Evolutionary conservation across 1,284 basidiomycete species (phyloP), one percentile per base, ranked within the genome.

Genomic region (Ceratobasidium sp.): DNA sequence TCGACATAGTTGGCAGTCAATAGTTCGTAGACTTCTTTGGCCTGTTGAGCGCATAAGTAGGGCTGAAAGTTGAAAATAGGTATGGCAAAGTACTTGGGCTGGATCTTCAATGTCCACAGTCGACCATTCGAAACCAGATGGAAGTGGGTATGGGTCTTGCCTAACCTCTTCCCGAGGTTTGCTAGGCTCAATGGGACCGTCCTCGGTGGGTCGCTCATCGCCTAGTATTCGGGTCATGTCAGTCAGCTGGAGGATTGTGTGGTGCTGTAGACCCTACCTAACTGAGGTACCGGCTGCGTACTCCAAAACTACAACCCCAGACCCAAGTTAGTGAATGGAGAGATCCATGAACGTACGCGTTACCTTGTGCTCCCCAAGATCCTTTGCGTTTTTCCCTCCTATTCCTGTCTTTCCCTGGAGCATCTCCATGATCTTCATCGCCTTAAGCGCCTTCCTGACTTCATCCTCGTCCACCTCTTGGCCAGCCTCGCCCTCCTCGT

Each of bases 1-100:
- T 99, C 97, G 54, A 99, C 96, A 75, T 99, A 99, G 80, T 99
- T 93, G 12, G 89, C 83, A 0, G 93, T 96, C 22, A 99, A 83
- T 7, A 99, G 84, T 72, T 95, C 90, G 76, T 98, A 94, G 10
- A 98, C 88, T 78, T 99, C 97, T 76, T 92, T 90, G 72, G 90
- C 86, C 93, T 98, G 73, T 0, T 10, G 47, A 35, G 49, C 10
- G 50, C n/a, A 34, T 45, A 17, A 34, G 52, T 64, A 52, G 34
- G 25, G 12, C 20, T 53, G 6, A 53, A 25, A 50, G 12, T 31
- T 45, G n/a, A 3, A 22, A 20, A 35, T 47, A 20, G 22, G 12
- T 27, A 13, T 22, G 69, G 73, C 52, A 69, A 81, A 79, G 64
- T 31, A 84, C 93, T 84, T 98, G 87, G 20, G 81, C 84, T 12